Conservation (phyloP, 148 eudicot genomes). For the Silene conica region DNA sequence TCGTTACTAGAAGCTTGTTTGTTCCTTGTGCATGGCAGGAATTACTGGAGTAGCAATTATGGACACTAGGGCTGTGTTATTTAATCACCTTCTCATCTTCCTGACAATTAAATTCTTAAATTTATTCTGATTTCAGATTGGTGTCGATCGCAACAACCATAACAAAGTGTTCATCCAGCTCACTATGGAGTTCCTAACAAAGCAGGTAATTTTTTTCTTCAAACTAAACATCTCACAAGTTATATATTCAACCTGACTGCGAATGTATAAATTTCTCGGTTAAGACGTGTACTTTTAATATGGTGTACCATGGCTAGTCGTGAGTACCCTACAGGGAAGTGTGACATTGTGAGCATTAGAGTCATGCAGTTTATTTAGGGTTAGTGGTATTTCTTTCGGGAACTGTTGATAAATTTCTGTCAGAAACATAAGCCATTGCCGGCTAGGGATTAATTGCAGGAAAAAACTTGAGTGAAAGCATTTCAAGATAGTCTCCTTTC, state of each 20-base stretch:
- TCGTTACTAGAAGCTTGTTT: background rate
- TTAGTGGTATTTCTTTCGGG: background rate
- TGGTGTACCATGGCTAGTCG: background rate
- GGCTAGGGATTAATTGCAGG: background rate
- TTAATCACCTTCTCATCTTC: background rate
- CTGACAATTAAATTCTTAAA: background rate
- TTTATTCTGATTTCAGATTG: constrained; percentile 63
- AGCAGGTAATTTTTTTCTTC: constrained; percentile 53
- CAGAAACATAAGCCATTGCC: background rate
- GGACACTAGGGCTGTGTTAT: background rate
- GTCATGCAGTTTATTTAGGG: background rate
- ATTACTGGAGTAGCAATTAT: background rate
- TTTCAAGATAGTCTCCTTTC: background rate
- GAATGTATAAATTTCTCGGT: background rate
- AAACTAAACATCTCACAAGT: background rate
- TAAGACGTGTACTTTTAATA: background rate
- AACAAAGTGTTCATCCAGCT: constrained; percentile 81
- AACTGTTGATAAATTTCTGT: background rate
- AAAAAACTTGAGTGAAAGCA: background rate
- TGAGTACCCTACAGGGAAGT: background rate
- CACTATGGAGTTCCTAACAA: constrained; percentile 80
- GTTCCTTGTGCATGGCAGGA: background rate
- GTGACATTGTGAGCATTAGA: background rate
- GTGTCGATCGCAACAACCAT: constrained; percentile 66
- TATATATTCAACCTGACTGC: background rate